Conservation (phyloP, 768 basidiomycete species). For the Terana coerulea region DNA sequence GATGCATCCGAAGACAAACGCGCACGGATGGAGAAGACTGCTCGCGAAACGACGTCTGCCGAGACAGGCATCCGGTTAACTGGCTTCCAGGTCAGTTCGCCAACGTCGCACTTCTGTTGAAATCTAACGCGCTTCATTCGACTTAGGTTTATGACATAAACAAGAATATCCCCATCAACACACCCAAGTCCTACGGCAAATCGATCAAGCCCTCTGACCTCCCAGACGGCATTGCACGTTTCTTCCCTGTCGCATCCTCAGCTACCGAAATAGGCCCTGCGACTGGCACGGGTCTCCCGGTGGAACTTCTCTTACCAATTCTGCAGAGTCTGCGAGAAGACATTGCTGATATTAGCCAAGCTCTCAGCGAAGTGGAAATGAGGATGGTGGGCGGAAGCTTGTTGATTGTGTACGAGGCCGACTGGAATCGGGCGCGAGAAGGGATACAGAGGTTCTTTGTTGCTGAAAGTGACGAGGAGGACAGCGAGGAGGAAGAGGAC, state of each 20-base stretch:
- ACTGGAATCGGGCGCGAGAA: slow-evolving; percentile 36
- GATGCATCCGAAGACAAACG: slow-evolving; percentile 66
- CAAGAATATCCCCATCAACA: slow-evolving; percentile 51
- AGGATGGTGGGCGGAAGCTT: slow-evolving; percentile 83
- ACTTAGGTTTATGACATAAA: slow-evolving; percentile 71
- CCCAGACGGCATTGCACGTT: slow-evolving; percentile 68
- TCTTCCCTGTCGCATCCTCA: slow-evolving; percentile 54
- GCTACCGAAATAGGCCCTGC: slow-evolving; percentile 14
- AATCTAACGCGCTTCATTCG: too few species aligned
- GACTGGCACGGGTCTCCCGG: slow-evolving; percentile 51
- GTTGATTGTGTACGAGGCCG: slow-evolving; percentile 77
- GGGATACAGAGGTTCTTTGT: slow-evolving; percentile 36
- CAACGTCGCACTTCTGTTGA: too few species aligned
- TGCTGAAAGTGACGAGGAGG: slow-evolving; percentile 30
- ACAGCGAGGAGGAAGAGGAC: slow-evolving; percentile 21
- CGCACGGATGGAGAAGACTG: slow-evolving; percentile 69
- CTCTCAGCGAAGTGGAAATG: slow-evolving; percentile 54
- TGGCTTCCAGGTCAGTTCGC: slow-evolving; percentile 77
- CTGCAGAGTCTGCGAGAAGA: slow-evolving; percentile 52
- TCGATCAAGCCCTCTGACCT: slow-evolving; percentile 66
- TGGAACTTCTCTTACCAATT: slow-evolving; percentile 49
- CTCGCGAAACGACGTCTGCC: slow-evolving; percentile 64
- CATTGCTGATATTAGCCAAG: slow-evolving; percentile 45
- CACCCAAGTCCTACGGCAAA: slow-evolving; percentile 77
- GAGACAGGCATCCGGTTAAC: slow-evolving; percentile 81